Base-by-base conservation (phyloP, 768 basidiomycete genomes). In the Clitopilus hobsonii region DNA sequence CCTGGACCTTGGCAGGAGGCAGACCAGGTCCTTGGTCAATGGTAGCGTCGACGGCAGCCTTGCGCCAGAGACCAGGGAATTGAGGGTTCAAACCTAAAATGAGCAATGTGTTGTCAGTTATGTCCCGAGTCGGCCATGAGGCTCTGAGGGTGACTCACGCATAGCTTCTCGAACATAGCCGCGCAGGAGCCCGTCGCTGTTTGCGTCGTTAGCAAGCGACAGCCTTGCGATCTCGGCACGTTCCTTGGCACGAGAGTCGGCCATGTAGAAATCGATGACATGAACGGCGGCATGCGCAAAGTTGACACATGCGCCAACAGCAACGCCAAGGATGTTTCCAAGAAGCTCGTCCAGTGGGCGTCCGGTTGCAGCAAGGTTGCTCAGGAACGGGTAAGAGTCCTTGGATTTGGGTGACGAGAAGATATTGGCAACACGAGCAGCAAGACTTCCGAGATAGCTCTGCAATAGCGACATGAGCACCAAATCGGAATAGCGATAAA, bases 141-240 rank as follows among this genome's bases (percentile, higher is more conserved):
- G 24, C 49, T 28, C 14, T 3, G 26, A 18, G 26, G 6, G 18
- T 18, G 13, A 71, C 75, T 36, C 49, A 78, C 81, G 68, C 73
- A 81, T 74, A 0, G 74, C 82, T 60, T 84, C 81, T 23, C 74
- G 65, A 13, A 79, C 74, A 59, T 83, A 84, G 18, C 80, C 81
- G 7, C 63, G 67, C 6, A 83, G 61, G 22, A 74, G 54, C 30
- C 73, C 68, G 5, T 61, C 63, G 51, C 72, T 72, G 26, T 66
- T 57, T 3, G 60, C 48, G 55, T 74, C 73, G 5, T 63, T 64
- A 28, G 63, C 63, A 25, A 68, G 59, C 4, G 70, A 64, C 0
- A 81, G 67, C 45, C 66, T 57, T 23, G 73, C 38, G 26, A 82
- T 74, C 18, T 74, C 70, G 0, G 62, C 67, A 10, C 70, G 65